Base-by-base conservation (phyloP, 2,329 filamentous ascomycete genomes). In the Monosporascus sp. region DNA sequence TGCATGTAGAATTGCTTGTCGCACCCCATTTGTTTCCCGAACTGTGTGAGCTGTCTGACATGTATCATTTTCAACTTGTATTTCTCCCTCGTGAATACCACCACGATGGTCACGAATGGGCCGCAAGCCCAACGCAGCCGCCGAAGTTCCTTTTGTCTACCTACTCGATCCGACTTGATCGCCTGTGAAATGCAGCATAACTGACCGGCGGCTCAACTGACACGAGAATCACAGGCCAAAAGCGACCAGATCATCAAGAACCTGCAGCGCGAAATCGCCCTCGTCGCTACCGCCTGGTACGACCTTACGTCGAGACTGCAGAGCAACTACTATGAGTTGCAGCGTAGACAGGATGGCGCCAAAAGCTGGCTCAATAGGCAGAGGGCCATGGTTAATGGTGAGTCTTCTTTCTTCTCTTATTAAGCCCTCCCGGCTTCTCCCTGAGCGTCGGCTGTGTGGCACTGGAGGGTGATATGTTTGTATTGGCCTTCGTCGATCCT, bases 331-430 rank as follows among this genome's bases (percentile, higher is more conserved):
- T 86, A 93, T 43, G 84, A 89, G 52, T 72, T 95, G 57, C 87
- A 91, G 66, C 77, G 90, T 60, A 80, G 88, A 61, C 83, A 84
- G 61, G 88, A 93, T 62, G 81, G 81, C 61, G 87, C 89, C 16
- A 87, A 84, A 71, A 92, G 88, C 72, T 95, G 89, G 88, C 73
- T 95, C 62, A 89, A 89, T 65, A 91, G 89, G 76, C 89, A 94
- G 78, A 81, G 89, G 67, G 82, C 85, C 66, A 78, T 85, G 75
- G 82, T 87, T 60, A 85, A 86, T 69, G 78, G 78, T 82, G 52
- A 62, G 74, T 62, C 26, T 11, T 22, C 20, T 37, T 37, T 14
- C 17, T 38, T 43, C 20, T 35, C 44, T 45, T 37, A 5, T 35
- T 8, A 26, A 16, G 52, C 49, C 20, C 24, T 24, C 37, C 27